Evolutionary conservation across 768 basidiomycete genomes (phyloP).

Genomic region (Auricularia sp.): DNA sequence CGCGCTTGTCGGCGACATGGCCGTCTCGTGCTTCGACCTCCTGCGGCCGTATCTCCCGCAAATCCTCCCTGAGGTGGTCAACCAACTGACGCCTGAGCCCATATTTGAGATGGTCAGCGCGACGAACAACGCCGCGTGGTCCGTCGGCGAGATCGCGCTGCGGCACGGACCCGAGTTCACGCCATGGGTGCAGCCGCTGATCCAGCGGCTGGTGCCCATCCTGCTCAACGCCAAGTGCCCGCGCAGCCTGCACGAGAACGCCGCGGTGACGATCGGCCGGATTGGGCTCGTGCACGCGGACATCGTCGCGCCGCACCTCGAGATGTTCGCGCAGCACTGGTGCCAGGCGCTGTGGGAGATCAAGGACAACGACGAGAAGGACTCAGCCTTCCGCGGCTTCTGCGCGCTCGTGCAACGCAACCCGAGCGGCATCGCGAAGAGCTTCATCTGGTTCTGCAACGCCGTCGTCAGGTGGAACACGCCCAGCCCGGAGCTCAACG

Average conservation of each 20-base stretch:
- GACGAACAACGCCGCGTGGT: slow-evolving; percentile 99
- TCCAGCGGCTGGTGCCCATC: slow-evolving; percentile 85
- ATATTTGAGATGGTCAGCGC: slow-evolving; percentile 91
- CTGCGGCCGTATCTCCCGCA: slow-evolving; percentile 77
- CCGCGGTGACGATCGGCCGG: slow-evolving; percentile 94
- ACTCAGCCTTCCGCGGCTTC: slow-evolving; percentile 94
- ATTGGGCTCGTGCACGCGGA: slow-evolving; percentile 88
- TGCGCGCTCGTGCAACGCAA: slow-evolving; percentile 94
- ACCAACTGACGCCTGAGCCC: slow-evolving; percentile 87
- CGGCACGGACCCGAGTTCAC: slow-evolving; percentile 86
- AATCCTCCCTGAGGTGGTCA: slow-evolving; percentile 82
- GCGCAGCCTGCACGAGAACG: slow-evolving; percentile 91
- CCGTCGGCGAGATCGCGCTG: slow-evolving; percentile 95
- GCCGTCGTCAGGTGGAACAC: slow-evolving; percentile 92
- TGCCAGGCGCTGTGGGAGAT: slow-evolving; percentile 96
- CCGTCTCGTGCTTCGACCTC: slow-evolving; percentile 87
- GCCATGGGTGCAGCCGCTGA: slow-evolving; percentile 82
- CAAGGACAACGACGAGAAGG: slow-evolving; percentile 98
- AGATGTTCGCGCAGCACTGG: slow-evolving; percentile 91
- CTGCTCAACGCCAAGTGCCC: slow-evolving; percentile 87
- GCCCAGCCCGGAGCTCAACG: slow-evolving; percentile 83
- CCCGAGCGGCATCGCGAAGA: slow-evolving; percentile 90
- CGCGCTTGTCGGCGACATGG: slow-evolving; percentile 96
- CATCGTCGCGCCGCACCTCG: slow-evolving; percentile 79
- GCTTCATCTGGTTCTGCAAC: slow-evolving; percentile 95